Evolutionary conservation across 176 grass and related monocot genomes (phyloP).

Genomic region (Cenchrus purpureus): DNA sequence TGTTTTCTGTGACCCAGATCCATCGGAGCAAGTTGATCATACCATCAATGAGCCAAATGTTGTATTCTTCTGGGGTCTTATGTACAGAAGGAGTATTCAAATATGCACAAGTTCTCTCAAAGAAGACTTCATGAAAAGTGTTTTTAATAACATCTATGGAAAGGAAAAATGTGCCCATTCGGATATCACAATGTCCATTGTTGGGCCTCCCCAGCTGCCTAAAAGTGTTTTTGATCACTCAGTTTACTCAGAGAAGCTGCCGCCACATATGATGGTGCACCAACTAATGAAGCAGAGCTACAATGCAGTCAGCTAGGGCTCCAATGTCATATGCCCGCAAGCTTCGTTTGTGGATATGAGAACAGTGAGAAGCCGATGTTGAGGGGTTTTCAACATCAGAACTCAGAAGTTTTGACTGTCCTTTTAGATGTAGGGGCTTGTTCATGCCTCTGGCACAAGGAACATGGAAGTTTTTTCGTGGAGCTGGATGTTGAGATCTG

Average conservation of each 20-base stretch:
- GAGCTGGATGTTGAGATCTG: constrained; percentile 31
- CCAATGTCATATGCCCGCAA: background rate
- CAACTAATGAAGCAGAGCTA: constrained; percentile 40
- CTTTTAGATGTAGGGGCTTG: constrained; percentile 34
- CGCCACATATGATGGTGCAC: constrained; percentile 40
- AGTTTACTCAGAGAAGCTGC: constrained; percentile 46
- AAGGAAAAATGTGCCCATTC: constrained; percentile 47
- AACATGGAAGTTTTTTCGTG: constrained; percentile 29
- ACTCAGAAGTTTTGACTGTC: constrained; percentile 1
- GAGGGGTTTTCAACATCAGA: constrained; percentile 33
- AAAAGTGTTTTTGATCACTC: constrained; percentile 47
- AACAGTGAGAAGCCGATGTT: constrained; percentile 28
- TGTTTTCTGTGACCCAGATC: constrained; percentile 60
- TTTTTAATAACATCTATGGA: constrained; percentile 56
- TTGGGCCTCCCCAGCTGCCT: constrained; percentile 46
- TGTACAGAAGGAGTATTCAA: constrained; percentile 26
- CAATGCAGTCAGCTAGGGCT: constrained; percentile 41
- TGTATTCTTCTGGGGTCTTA: constrained; percentile 73
- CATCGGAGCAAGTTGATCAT: constrained; percentile 60
- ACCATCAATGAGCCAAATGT: constrained; percentile 47
- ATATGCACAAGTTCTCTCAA: constrained; percentile 51
- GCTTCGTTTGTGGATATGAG: constrained; percentile 41
- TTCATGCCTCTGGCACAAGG: constrained; percentile 41
- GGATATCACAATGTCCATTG: constrained; percentile 52
- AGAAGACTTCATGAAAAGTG: constrained; percentile 69